Conservation (phyloP, 2,329 filamentous ascomycete species). For the Tolypocladium ophioglossoides region DNA sequence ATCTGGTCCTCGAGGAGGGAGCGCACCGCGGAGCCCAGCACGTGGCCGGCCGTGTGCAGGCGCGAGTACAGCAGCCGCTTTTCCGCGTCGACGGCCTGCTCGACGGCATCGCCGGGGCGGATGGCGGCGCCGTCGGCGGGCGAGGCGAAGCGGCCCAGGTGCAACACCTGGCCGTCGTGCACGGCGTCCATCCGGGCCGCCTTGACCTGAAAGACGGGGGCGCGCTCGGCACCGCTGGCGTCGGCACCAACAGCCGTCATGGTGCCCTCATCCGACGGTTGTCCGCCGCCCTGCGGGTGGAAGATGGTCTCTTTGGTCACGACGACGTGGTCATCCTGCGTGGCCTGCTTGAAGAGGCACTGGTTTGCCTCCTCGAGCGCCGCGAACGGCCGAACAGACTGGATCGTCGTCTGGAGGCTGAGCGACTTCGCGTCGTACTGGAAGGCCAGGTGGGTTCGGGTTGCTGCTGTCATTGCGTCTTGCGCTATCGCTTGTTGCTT, state of each 20-base stretch:
- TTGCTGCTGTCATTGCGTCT: background rate
- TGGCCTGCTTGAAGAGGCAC: constrained; percentile 46
- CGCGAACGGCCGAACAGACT: constrained; percentile 36
- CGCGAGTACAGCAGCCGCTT: constrained; percentile 55
- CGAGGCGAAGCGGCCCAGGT: constrained; percentile 49
- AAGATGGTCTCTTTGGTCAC: constrained; percentile 60
- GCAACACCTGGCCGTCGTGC: constrained; percentile 46
- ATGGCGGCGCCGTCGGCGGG: constrained; percentile 20
- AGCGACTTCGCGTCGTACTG: constrained; percentile 32
- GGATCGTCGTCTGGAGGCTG: constrained; percentile 31
- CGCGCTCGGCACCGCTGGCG: constrained; percentile 33
- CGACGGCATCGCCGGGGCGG: constrained; percentile 29
- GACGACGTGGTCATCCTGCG: constrained; percentile 42
- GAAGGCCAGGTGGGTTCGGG: constrained; percentile 31
- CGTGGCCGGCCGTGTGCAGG: constrained; percentile 64
- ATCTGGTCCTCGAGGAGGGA: constrained; percentile 42
- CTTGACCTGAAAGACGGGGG: constrained; percentile 32
- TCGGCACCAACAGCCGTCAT: constrained; percentile 35
- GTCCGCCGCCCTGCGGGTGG: constrained; percentile 64
- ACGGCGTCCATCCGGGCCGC: constrained; percentile 45
- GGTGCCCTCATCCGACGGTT: constrained; percentile 55
- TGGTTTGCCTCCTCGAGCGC: constrained; percentile 39
- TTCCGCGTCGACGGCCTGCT: constrained; percentile 48
- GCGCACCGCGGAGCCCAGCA: constrained; percentile 58
- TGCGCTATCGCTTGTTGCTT: background rate